These are phyloP conservation scores for Backusella psychrophila DNA, from an alignment of 192 early-diverging fungal species.

Conservation along the genomic window DNA sequence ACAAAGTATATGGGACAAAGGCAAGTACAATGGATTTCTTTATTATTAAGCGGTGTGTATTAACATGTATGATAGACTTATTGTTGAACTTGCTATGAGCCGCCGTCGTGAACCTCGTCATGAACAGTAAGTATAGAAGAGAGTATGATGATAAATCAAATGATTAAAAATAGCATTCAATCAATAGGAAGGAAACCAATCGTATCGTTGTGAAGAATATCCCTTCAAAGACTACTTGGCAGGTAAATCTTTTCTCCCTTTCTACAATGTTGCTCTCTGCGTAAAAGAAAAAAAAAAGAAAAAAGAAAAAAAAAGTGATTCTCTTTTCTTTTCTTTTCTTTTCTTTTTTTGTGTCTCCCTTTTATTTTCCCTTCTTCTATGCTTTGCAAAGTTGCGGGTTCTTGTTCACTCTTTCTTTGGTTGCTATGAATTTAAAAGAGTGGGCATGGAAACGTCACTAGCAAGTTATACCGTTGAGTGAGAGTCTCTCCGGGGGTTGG, in stretches of 20 bases:
- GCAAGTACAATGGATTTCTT: slow-evolving; percentile 33
- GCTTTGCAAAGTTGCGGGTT: background rate
- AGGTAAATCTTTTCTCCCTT: slow-evolving; percentile 55
- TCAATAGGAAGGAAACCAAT: slow-evolving; percentile 30
- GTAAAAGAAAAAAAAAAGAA: background rate
- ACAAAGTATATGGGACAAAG: slow-evolving; percentile 82
- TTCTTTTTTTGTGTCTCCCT: background rate
- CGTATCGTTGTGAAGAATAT: slow-evolving; percentile 81
- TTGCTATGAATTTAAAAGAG: background rate
- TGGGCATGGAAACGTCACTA: background rate
- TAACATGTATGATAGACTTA: slow-evolving; percentile 47
- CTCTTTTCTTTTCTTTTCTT: slow-evolving; percentile 5
- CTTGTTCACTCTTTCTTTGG: background rate
- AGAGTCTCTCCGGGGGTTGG: slow-evolving; percentile 1
- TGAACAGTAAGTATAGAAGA: slow-evolving; percentile 15
- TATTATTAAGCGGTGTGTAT: background rate
- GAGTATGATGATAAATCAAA: too few relatives aligned
- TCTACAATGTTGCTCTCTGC: slow-evolving; percentile 19
- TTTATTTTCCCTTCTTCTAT: background rate
- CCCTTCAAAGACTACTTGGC: slow-evolving; percentile 81
- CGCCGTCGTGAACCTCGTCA: slow-evolving; percentile 47
- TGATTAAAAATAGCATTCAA: too few relatives aligned
- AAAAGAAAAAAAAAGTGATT: background rate
- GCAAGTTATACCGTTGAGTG: background rate
- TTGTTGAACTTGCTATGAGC: slow-evolving; percentile 81